These are phyloP conservation scores for Amanita rimosa DNA, from an alignment of 768 basidiomycete genomes.

Conservation along the genomic window DNA sequence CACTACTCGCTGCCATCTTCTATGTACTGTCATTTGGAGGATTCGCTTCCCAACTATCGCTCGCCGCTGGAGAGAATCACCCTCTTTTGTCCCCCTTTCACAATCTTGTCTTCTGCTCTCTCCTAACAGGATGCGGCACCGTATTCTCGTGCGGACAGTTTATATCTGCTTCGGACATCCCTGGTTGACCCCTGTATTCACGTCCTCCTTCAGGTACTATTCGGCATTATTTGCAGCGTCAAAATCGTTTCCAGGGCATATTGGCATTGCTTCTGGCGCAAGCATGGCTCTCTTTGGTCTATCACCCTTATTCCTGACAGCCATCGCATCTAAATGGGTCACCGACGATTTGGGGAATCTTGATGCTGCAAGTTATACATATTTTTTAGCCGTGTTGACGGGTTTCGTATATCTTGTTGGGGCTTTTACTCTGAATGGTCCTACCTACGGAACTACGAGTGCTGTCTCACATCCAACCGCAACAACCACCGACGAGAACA, in stretches of 20 bases:
- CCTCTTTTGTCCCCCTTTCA: conserved; percentile 36
- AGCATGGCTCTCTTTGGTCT: conserved; percentile 73
- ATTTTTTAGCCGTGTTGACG: conserved; percentile 44
- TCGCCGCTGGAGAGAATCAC: conserved; percentile 22
- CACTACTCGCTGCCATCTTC: conserved; percentile 45
- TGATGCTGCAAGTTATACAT: conserved; percentile 36
- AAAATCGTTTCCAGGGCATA: conserved; percentile 52
- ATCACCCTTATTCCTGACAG: conserved; percentile 64
- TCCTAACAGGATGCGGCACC: conserved; percentile 54
- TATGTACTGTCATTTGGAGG: conserved; percentile 52
- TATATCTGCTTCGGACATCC: not conserved
- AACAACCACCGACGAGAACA: conserved; percentile 16
- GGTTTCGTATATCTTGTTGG: conserved; percentile 45
- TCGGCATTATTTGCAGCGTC: conserved; percentile 69
- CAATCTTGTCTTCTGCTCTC: conserved; percentile 44
- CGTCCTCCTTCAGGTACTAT: conserved; percentile 37
- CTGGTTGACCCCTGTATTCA: not conserved
- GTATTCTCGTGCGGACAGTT: conserved; percentile 56
- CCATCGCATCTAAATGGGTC: conserved; percentile 53
- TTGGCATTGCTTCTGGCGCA: conserved; percentile 53
- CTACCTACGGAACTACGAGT: not conserved
- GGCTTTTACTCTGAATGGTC: conserved; percentile 26
- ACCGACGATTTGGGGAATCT: conserved; percentile 31
- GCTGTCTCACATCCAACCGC: not conserved
- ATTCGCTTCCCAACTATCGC: conserved; percentile 49